Evolutionary conservation across 1,284 basidiomycete genomes (phyloP).

Genomic region (Cerioporus squamosus): DNA sequence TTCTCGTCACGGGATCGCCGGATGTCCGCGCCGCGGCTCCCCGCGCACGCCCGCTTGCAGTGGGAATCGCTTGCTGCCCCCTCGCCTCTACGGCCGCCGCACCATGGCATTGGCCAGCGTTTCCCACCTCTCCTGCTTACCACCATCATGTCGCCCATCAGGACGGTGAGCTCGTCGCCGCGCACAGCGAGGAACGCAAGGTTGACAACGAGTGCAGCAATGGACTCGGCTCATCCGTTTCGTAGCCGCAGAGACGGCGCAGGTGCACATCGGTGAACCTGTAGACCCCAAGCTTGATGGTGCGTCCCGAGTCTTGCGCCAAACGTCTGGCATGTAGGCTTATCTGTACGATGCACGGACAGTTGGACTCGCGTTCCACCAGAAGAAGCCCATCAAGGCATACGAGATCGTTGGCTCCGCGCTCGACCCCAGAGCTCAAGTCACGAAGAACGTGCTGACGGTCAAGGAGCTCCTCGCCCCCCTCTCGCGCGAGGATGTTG

Average conservation of each 20-base stretch:
- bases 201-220: slow-evolving; percentile 44
- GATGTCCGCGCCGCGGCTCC: slow-evolving; percentile 6
- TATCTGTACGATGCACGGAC: not conserved
- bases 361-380: slow-evolving; percentile 72
- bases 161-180: slow-evolving; percentile 48
- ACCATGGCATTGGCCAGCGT: slow-evolving; percentile 1
- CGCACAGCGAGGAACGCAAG: not conserved
- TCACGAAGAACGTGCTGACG: slow-evolving; percentile 66
- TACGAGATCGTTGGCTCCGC: slow-evolving; percentile 72
- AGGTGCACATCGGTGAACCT: slow-evolving; percentile 80
- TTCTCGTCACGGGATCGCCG: slow-evolving; percentile 20
- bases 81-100: slow-evolving; percentile 11
- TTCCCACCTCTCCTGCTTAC: slow-evolving; percentile 9
- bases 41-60: not conserved
- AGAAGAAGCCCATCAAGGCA: slow-evolving; percentile 61
- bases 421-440: slow-evolving; percentile 63
- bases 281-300: slow-evolving; percentile 70
- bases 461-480: slow-evolving; percentile 76
- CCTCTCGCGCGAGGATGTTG: slow-evolving; percentile 65
- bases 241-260: slow-evolving; percentile 74
- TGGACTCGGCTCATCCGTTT: slow-evolving; percentile 88
- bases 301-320: slow-evolving; percentile 30
- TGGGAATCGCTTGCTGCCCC: not conserved
- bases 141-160: slow-evolving; percentile 63
- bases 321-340: not conserved